Base-by-base conservation (phyloP, 768 basidiomycete genomes). In the Serpula lacrymans region DNA sequence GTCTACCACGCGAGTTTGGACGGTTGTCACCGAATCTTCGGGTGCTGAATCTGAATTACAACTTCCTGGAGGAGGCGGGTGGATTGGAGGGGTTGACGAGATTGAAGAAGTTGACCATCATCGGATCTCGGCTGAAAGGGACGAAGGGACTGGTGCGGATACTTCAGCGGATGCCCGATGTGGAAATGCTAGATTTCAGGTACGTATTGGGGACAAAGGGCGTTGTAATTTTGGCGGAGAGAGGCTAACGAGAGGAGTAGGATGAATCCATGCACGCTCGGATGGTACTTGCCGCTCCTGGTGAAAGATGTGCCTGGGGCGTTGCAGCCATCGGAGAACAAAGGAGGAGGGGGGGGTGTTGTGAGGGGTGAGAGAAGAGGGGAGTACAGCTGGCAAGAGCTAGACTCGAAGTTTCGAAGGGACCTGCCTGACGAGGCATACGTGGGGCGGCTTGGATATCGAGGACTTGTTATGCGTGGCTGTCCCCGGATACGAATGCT, bases 261-360 rank as follows among this genome's bases (percentile, higher is more conserved):
- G 63, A 96, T 97, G 92, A 99, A 99, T 57, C 94, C 96, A 39
- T 91, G 88, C 51, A 97, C 94, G 14, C 80, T 97, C 9, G 89
- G 89, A 5, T 95, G 91, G 86, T 98, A 99, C 63, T 73, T 96
- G 24, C 92, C 96, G 17, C 65, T 97, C 39, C 72, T 93, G 37
- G 80, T 88, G 43, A 71, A 75, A 50, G 80, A 82, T 52, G 68
- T 77, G 38, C 78, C 78, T 51, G 82, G 80, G 8, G 84, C 78
- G 43, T 59, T 83, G 52, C 80, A 83, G 53, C 80, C 82, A 23
- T 78, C 77, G 16, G 78, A 77, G 46, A 45, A 55, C 48, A 33
- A 45, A 28, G 45, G 52, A 42, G 27, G 59, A 54, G 41, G 53
- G 49, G 43, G 52, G 36, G 33, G 50, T 29, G 48, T 41, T 37